Base-by-base conservation (phyloP, 1,284 basidiomycete species). In the Anthracocystis panici-leucophaei region DNA sequence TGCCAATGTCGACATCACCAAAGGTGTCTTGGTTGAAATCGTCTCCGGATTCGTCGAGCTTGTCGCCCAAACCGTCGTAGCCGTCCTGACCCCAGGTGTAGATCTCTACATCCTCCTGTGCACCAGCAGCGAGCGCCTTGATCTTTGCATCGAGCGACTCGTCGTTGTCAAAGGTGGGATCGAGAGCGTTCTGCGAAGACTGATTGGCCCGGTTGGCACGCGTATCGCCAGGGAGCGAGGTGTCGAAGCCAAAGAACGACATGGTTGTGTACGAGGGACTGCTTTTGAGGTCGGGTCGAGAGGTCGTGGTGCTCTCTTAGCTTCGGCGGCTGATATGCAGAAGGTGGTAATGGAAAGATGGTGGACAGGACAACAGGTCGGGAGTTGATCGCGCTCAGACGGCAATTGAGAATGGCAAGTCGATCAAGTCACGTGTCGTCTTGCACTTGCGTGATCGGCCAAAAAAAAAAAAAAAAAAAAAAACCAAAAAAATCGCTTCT, bases 51-150 rank as follows among this genome's bases (percentile, higher is more conserved):
- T 98, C 96, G 79, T 92, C 91, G 65, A 97, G 89, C 64, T 90
- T 90, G 86, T 93, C 92, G 49, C 92, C 94, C 11, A 95, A 90
- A n/a, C 92, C 92, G 86, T 95, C 93, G 84, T 94, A 94, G 77
- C 90, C 91, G 52, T 94, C 93, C 79, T 92, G 92, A 21, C 92
- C 93, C 92, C 93, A 94, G 48, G 91, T 93, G 86, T 92, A 93
- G 55, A 92, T 87, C 52, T 97, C 88, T 87, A 94, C 91, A 80
- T 92, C 93, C 72, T 90, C 89, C 77, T 90, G 86, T 9, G 86
- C 89, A 31, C 88, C 88, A 52, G 87, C 86, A 21, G 86, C 87
- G 48, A 89, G 87, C 55, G 88, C 87, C 86, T 87, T 62, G 86
- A 84, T 78, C 65, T 84, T 84, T 23, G 73, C 78, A 53, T 84